These are phyloP conservation scores for Colletotrichum lupini DNA, from an alignment of 2,329 filamentous ascomycete genomes.

Conservation along the genomic window DNA sequence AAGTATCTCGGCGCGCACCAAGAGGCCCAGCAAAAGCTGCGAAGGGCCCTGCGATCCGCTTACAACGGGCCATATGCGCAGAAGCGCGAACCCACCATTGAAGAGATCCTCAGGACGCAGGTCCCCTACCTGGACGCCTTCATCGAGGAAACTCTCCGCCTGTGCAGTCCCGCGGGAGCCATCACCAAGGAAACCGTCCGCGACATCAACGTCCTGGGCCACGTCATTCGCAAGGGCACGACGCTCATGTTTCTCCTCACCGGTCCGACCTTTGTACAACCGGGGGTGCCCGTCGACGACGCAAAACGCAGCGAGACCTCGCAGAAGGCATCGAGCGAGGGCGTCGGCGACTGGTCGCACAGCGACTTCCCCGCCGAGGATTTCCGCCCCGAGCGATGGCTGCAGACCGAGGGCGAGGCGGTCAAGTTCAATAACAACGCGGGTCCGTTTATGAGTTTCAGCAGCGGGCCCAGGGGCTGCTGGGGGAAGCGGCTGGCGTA, in stretches of 20 bases:
- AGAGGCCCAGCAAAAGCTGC: slow-evolving; percentile 40
- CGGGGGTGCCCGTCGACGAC: background rate
- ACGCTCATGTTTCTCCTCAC: background rate
- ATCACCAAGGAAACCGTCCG: background rate
- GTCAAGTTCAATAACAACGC: background rate
- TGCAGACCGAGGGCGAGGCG: background rate
- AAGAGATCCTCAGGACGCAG: slow-evolving; percentile 38
- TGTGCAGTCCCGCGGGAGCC: slow-evolving; percentile 20
- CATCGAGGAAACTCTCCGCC: slow-evolving; percentile 45
- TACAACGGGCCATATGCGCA: slow-evolving; percentile 35
- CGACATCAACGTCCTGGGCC: background rate
- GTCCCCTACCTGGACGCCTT: slow-evolving; percentile 45
- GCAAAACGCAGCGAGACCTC: background rate
- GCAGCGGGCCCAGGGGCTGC: background rate
- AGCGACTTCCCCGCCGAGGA: background rate
- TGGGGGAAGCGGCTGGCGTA: background rate
- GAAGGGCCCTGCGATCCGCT: slow-evolving; percentile 38
- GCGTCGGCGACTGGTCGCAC: background rate
- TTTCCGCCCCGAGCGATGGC: background rate
- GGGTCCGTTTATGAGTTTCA: background rate
- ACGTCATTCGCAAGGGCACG: background rate
- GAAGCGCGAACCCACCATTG: slow-evolving; percentile 37
- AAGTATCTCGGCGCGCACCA: slow-evolving; percentile 43
- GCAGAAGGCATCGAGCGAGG: background rate
- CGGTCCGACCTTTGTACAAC: background rate